Evolutionary conservation across 768 basidiomycete species (phyloP).

Genomic region (Sporobolomyces phaffii): DNA sequence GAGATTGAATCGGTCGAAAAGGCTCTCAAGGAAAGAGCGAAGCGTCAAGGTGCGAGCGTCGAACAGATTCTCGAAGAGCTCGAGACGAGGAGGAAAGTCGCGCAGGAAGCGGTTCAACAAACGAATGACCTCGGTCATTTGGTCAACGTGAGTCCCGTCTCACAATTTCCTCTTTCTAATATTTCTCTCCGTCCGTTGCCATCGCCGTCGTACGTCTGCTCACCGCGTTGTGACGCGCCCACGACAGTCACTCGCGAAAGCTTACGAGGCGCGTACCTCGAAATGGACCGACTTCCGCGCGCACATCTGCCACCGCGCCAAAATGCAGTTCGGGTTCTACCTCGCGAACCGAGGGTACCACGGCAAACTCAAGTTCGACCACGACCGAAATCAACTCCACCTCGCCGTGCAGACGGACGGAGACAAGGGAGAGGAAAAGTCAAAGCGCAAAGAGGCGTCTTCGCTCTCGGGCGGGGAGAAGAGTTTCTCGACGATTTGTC

Average conservation of each 20-base stretch:
- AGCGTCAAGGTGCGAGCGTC: constrained; percentile 67
- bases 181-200: neutral
- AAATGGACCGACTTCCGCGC: constrained; percentile 84
- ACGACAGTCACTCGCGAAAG: constrained; percentile 55
- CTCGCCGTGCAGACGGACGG: constrained; percentile 46
- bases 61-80: constrained; percentile 71
- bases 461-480: constrained; percentile 88
- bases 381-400: constrained; percentile 64
- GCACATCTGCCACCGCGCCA: constrained; percentile 81
- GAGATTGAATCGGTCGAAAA: constrained; percentile 60
- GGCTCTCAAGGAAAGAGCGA: constrained; percentile 64
- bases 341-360: constrained; percentile 65
- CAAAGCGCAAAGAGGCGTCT: constrained; percentile 38
- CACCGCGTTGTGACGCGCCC: too few relatives aligned
- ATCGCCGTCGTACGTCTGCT: neutral
- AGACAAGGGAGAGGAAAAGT: constrained; percentile 27
- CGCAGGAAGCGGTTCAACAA: constrained; percentile 60
- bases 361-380: constrained; percentile 64
- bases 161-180: too few relatives aligned
- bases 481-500: constrained; percentile 90
- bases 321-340: constrained; percentile 61
- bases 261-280: constrained; percentile 60
- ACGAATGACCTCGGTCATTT: constrained; percentile 51
- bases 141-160: constrained; percentile 32
- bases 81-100: constrained; percentile 57